Evolutionary conservation across 306 rosid genomes (phyloP).

Genomic region (Malus fusca): DNA sequence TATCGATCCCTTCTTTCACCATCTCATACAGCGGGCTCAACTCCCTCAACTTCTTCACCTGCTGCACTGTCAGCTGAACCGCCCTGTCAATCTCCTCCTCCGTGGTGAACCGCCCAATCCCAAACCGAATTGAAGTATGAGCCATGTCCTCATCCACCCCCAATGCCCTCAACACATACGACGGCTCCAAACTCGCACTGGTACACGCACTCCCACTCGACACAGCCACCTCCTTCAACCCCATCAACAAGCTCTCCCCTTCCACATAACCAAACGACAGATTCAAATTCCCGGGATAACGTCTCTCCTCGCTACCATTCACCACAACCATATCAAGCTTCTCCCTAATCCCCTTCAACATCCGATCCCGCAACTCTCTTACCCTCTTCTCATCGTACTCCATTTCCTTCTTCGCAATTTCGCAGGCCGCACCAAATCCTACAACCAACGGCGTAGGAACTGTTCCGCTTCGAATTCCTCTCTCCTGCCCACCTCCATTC

Average conservation of each 20-base stretch:
- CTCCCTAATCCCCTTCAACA: conserved; percentile 51
- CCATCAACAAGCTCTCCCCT: conserved; percentile 95
- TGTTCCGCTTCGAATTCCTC: conserved; percentile 88
- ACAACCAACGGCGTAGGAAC: conserved; percentile 84
- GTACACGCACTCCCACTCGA: conserved; percentile 98
- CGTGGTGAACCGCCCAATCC: conserved; percentile 89
- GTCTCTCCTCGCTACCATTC: conserved; percentile 81
- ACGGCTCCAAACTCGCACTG: conserved; percentile 95
- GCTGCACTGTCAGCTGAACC: conserved; percentile 58
- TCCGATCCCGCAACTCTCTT: conserved; percentile 44
- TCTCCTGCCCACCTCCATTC: conserved; percentile 97
- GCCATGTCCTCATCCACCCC: conserved; percentile 99
- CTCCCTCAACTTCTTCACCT: conserved; percentile 86
- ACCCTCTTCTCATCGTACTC: conserved; percentile 71
- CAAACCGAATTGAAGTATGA: conserved; percentile 91
- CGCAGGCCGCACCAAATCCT: conserved; percentile 88
- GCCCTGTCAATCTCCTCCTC: conserved; percentile 89
- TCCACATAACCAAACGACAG: conserved; percentile 80
- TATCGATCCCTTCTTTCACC: conserved; percentile 84
- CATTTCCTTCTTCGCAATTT: conserved; percentile 75
- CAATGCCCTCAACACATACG: conserved; percentile 85
- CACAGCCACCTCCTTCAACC: conserved; percentile 95
- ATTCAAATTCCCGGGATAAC: conserved; percentile 74
- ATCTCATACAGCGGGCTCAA: conserved; percentile 98
- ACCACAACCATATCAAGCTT: conserved; percentile 81